phyloP scores from a whole-genome alignment of 768 basidiomycete genomes.

The Pholiota molesta region DNA sequence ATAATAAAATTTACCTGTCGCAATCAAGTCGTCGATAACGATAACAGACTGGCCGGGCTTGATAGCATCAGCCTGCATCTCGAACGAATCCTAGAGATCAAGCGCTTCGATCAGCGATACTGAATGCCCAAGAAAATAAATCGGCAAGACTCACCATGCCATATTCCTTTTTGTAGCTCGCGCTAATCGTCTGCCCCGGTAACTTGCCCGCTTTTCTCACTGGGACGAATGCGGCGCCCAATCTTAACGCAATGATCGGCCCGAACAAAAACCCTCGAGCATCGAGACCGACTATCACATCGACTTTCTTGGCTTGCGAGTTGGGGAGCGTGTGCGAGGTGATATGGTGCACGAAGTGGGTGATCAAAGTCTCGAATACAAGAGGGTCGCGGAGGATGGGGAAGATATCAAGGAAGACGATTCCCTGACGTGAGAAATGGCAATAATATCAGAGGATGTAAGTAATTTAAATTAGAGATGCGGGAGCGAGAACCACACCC shows the following conservation, averaged over 20 bases:
- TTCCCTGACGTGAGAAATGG: slow-evolving; percentile 55
- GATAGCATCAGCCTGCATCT: slow-evolving; percentile 91
- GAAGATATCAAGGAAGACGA: slow-evolving; percentile 94
- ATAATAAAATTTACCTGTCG: slow-evolving; percentile 70
- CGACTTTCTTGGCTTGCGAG: slow-evolving; percentile 68
- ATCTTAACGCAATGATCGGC: slow-evolving; percentile 85
- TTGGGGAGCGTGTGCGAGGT: slow-evolving; percentile 74
- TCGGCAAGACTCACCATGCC: slow-evolving; percentile 63
- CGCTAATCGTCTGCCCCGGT: slow-evolving; percentile 80
- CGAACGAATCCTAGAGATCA: slow-evolving; percentile 77
- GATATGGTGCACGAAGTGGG: slow-evolving; percentile 85
- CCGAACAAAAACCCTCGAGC: slow-evolving; percentile 96
- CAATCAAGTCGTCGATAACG: slow-evolving; percentile 93
- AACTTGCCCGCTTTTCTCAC: slow-evolving; percentile 94
- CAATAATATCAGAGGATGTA: slow-evolving; percentile 7
- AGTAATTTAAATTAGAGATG: not conserved
- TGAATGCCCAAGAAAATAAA: not conserved
- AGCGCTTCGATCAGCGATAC: not conserved
- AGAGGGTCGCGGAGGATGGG: slow-evolving; percentile 87
- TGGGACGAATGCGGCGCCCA: slow-evolving; percentile 95
- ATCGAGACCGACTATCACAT: slow-evolving; percentile 94
- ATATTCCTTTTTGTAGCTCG: slow-evolving; percentile 91
- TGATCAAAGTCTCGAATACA: slow-evolving; percentile 89
- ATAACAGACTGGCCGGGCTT: slow-evolving; percentile 81
- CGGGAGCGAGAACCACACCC: slow-evolving; percentile 10